These are phyloP conservation scores for Nasturtium officinale DNA, from an alignment of 345 rosid genomes.

Conservation along the genomic window DNA sequence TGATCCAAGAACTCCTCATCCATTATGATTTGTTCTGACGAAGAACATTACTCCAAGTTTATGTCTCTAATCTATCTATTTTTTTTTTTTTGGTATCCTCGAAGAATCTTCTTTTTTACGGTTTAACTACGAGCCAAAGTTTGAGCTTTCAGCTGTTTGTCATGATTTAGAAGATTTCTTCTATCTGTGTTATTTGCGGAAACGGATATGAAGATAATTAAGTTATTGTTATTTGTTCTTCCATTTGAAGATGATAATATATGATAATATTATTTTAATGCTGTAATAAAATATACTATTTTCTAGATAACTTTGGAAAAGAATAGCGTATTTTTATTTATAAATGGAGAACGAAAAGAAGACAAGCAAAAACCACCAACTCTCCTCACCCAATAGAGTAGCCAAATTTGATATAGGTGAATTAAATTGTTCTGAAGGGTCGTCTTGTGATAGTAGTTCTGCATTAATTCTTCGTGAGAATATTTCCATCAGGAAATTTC, in stretches of 20 bases:
- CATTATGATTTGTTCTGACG: constrained; percentile 26
- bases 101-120: background rate
- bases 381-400: constrained; percentile 3
- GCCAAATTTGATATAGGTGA: constrained; percentile 11
- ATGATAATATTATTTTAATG: background rate
- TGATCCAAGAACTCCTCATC: constrained; percentile 37
- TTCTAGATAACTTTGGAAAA: background rate
- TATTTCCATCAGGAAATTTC: background rate
- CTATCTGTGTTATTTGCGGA: constrained; percentile 14
- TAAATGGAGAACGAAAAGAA: constrained; percentile 8
- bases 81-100: constrained; percentile 2
- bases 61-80: constrained; percentile 15
- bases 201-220: constrained; percentile 5
- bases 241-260: constrained; percentile 8
- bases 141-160: background rate
- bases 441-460: background rate
- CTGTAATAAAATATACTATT: background rate
- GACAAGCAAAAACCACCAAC: constrained; percentile 26
- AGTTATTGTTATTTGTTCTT: background rate
- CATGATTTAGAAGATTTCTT: background rate
- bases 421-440: background rate
- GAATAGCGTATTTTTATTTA: background rate
- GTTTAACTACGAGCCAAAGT: constrained; percentile 16
- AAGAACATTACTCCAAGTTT: constrained; percentile 3
- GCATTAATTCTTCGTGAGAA: background rate